Percentiles rank a stretch among this genome's conserved stretches.
Conservation (phyloP, 2,329 filamentous ascomycete species). For the Hawksworthiomyces lignivorus region DNA sequence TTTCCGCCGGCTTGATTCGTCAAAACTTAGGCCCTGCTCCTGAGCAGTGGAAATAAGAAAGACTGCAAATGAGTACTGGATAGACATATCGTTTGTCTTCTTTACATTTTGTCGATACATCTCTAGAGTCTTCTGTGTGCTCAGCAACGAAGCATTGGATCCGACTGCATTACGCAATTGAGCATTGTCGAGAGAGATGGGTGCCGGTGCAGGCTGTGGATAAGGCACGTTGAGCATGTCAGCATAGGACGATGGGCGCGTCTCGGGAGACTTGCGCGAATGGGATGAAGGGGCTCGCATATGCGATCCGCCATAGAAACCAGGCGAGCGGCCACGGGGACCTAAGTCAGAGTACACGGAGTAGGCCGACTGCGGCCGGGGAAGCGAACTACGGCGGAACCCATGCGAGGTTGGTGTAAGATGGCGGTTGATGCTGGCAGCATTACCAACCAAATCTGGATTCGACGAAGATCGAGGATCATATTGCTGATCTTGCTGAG, state of each 20-base stretch:
- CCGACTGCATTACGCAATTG: slow-evolving; percentile 73
- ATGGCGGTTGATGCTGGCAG: slow-evolving; percentile 49
- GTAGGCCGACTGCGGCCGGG: slow-evolving; percentile 68
- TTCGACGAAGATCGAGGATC: slow-evolving; percentile 39
- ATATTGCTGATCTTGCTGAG: slow-evolving; percentile 28
- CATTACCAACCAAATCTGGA: slow-evolving; percentile 44
- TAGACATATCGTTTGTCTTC: slow-evolving; percentile 83
- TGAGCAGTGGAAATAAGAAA: slow-evolving; percentile 87
- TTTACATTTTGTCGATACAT: slow-evolving; percentile 98
- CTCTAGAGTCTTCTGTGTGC: slow-evolving; percentile 86
- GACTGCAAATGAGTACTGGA: slow-evolving; percentile 94
- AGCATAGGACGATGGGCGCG: slow-evolving; percentile 44
- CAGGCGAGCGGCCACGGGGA: slow-evolving; percentile 54
- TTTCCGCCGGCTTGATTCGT: slow-evolving; percentile 38
- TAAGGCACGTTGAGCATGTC: slow-evolving; percentile 64
- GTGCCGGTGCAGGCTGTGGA: slow-evolving; percentile 63
- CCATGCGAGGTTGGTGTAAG: slow-evolving; percentile 51
- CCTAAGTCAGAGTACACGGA: slow-evolving; percentile 65
- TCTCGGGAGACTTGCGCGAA: slow-evolving; percentile 49
- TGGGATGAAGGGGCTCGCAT: slow-evolving; percentile 41
- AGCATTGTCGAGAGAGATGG: slow-evolving; percentile 71
- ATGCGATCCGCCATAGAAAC: slow-evolving; percentile 32
- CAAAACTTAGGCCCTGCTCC: slow-evolving; percentile 57
- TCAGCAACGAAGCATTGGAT: slow-evolving; percentile 82
- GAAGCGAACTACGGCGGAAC: slow-evolving; percentile 49